Base-by-base conservation (phyloP, 2,329 filamentous ascomycete genomes). In the Dactylonectria macrodidyma region DNA sequence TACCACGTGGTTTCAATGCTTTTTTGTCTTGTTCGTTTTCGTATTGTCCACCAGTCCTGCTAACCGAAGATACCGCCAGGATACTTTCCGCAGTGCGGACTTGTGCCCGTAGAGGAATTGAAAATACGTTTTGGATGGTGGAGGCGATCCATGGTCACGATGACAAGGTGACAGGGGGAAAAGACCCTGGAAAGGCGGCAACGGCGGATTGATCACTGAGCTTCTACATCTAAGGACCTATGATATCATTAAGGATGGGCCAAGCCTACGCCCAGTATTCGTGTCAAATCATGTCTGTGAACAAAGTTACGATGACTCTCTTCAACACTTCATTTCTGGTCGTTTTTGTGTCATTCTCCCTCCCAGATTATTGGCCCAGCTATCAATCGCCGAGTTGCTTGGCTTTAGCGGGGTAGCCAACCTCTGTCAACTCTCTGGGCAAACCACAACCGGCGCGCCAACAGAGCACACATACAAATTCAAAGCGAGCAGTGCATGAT, bases 11-110 rank as follows among this genome's bases (percentile, higher is more conserved):
- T 55, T 68, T 67, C 47, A 19, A 44, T 54, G 44, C 24, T 60
- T 54, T 66, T 34, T 51, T 61, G 19, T 67, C 58, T 30, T 36
- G 26, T 58, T 66, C 66, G 68, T 70, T 70, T 68, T 68, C 68
- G 66, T 68, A 62, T 66, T 55, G 41, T 24, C 38, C 12, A 26
- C 33, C 26, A 59, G 38, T 63, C 59, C 16, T 19, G 30, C 51
- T 68, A 62, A 33, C 67, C 65, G 65, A 70, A 62, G 65, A 65
- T 70, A 48, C 67, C 67, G 65, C 67, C 65, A 54, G 59, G 47
- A 58, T 50, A 55, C 61, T 58, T 57, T 41, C 51, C 36, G 46
- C 63, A 47, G 52, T 30, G 12, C 52, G 52, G 36, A 26, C 38
- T 47, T 47, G 36, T 51, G 24, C 24, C 63, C 38, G 55, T n/a